Evolutionary conservation across 2,329 filamentous ascomycete genomes (phyloP), one percentile per base, ranked within the genome.

Genomic region (Trichoderma sp.): DNA sequence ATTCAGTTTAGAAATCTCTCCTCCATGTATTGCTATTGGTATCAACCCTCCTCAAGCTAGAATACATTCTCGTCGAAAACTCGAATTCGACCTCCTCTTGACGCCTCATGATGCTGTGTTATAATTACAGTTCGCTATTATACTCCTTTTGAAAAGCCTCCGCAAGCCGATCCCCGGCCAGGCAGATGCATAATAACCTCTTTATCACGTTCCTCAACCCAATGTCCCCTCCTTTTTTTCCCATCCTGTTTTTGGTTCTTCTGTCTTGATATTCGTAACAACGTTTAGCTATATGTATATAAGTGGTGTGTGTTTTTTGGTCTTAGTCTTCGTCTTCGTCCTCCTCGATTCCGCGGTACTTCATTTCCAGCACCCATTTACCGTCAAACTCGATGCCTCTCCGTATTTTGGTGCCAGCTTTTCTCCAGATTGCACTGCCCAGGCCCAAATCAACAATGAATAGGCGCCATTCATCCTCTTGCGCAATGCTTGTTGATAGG

Each of bases 381-480:
- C 91, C 90, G 28, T 93, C 94, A 84, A 98, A 98, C 76, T 95
- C 94, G 70, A 98, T 91, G 0, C 94, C 94, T 74, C 93, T 91
- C 23, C 94, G 89, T 65, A 94, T 89, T 78, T 92, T 91, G 5
- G 93, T 93, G 2, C 93, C 93, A 1, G 93, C 92, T 79, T 94
- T 94, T 78, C 91, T 92, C 92, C 95, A 97, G 4, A 94, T 93
- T 4, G 92, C 88, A 71, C 93, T 91, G 2, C 90, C 91, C 15
- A 98, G 88, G 0, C 96, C 95, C 74, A 98, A 91, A 79, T 99
- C 96, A 2, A 91, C 94, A 13, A 98, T 88, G 78, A 90, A 93
- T 1, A 98, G 84, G 68, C 91, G 89, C 94, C 95, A 97, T 72
- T 89, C 85, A 23, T 88, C 87, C 32, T 87, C 86, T 74, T 84